Base-by-base conservation (phyloP, 1,139 yeast genomes). In the Lodderomyces theae region DNA sequence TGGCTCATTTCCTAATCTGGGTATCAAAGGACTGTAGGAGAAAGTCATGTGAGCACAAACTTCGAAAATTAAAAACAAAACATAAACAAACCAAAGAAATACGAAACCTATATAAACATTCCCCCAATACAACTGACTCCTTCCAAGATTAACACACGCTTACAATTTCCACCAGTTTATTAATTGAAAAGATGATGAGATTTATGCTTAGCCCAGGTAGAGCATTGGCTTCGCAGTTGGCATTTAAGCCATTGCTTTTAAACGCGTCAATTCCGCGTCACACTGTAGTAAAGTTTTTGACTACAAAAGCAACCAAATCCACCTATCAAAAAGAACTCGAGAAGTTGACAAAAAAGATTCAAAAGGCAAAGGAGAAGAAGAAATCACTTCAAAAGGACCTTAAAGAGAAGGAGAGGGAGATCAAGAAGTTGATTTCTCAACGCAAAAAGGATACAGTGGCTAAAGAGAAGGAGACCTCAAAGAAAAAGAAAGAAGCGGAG, bases 401-500 rank as follows among this genome's bases (percentile, higher is more conserved):
- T 6, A 34, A 34, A 25, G 28, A 21, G 3, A 34, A 34, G 10
- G 13, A n/a, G 5, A 23, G 9, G 18, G 10, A 34, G 3, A 23
- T 21, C 17, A 34, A 16, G n/a, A 25, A 12, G 7, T n/a, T 18
- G 9, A 12, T 12, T 19, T 5, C 13, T 10, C 9, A 31, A 21
- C 23, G 34, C 12, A 21, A 31, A 19, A 17, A 31, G 17, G 15
- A 40, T 19, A 36, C 42, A 9, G 35, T 35, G 35, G 36, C 23
- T 13, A 3, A 18, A 38, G 49, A 43, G 23, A 48, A 34, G n/a
- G 13, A 15, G 10, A 37, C 32, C 10, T 12, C 12, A 50, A 42
- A 44, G 39, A 17, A 54, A 51, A 35, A 47, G 43, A 30, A 49
- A 50, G 44, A 49, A 47, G 37, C 51, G 33, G 32, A 48, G 45